Conservation (phyloP, 352 stramenopile genomes). For the Lagenidium sp. region DNA sequence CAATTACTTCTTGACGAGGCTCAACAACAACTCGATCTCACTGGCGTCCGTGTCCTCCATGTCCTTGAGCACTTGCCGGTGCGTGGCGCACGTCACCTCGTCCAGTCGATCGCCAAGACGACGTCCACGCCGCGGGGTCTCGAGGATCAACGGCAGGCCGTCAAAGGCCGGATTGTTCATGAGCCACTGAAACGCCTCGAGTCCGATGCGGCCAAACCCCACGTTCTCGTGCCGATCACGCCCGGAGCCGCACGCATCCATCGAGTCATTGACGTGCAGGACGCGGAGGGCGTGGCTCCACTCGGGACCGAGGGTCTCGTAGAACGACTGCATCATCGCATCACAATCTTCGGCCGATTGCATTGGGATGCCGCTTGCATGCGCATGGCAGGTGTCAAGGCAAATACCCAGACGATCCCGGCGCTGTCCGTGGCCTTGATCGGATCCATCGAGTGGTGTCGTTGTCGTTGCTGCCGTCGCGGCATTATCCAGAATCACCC, state of each 20-base stretch:
- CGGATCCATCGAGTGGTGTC: too few relatives aligned
- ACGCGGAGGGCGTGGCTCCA: constrained; percentile 28
- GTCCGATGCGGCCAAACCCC: constrained; percentile 17
- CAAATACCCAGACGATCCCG: constrained; percentile 22
- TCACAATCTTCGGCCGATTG: constrained; percentile 16
- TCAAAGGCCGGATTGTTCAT: constrained; percentile 30
- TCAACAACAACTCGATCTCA: constrained; percentile 12
- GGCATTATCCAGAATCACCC: constrained; percentile 19
- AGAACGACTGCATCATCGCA: constrained; percentile 21
- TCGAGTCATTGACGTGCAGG: constrained; percentile 39
- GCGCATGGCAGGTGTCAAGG: constrained; percentile 35
- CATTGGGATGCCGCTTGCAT: constrained; percentile 22
- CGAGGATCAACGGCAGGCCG: constrained; percentile 32
- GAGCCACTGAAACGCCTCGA: constrained; percentile 24
- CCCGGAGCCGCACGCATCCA: constrained; percentile 16
- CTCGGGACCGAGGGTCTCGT: constrained; percentile 12
- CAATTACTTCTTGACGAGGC: constrained; percentile 1
- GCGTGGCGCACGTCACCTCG: background rate
- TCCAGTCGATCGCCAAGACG: background rate
- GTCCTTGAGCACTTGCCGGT: constrained; percentile 2
- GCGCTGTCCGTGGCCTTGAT: background rate
- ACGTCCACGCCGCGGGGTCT: constrained; percentile 21
- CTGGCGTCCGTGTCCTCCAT: constrained; percentile 8
- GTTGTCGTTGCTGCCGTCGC: too few relatives aligned
- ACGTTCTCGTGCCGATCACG: constrained; percentile 37